Base-by-base conservation (phyloP, 768 basidiomycete genomes). In the Russula griseocarnosa region DNA sequence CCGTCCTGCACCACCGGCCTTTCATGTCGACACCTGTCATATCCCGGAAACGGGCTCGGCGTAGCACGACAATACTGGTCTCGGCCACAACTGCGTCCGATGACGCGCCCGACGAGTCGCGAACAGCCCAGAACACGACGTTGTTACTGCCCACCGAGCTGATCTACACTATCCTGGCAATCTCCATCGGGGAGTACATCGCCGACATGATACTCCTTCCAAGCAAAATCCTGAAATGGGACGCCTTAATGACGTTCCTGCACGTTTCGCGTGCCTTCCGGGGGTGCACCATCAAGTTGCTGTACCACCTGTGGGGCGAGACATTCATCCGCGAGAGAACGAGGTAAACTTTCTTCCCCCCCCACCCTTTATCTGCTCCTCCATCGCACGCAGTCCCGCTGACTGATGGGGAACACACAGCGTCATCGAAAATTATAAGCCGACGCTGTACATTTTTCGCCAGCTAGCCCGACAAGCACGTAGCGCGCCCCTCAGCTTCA, bases 281-380 rank as follows among this genome's bases (percentile, higher is more conserved):
- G 5, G 42, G 52, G 11, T 62, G 60, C 40, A 66, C 67, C 6
- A 56, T 67, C 65, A 62, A 66, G 22, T 9, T 67, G 18, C 5
- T 67, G n/a, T 58, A 66, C 40, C 47, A 67, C 26, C 57, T 67
- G 0, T 67, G 67, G 67, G 67, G 67, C 5, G 67, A 67, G 22
- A 66, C 67, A 2, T 67, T 67, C 49, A 67, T 67, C 34, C 58
- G 52, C 24, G 59, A 67, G 34, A 55, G 34, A 47, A 65, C 63
- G 32, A 55, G 55, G 66, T 61, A 55, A 32, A 32, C 36, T 5
- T 30, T 5, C 11, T 6, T 11, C 44, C 8, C 46, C 44, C 14
- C 13, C n/a, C n/a, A n/a, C n/a, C n/a, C n/a, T n/a, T n/a, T n/a
- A n/a, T 26, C 47, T 11, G 6, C 20, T 36, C n/a, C n/a, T n/a